Conservation (phyloP, 495 filamentous ascomycete genomes). For the Extremus antarcticus region DNA sequence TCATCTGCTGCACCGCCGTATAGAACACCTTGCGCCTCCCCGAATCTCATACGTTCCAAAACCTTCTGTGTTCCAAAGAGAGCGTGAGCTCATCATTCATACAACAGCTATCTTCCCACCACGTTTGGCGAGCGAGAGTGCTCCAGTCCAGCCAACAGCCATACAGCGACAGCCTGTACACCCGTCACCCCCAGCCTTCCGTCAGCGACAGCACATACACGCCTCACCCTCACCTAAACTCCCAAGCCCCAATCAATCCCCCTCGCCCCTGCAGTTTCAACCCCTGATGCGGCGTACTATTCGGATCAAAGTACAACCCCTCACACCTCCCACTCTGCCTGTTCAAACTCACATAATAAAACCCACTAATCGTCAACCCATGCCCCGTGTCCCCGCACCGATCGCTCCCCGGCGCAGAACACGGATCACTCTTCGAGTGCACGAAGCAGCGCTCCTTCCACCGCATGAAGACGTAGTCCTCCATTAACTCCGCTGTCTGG, state of each 20-base stretch:
- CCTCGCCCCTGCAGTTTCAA: slow-evolving; percentile 39
- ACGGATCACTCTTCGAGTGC: slow-evolving; percentile 25
- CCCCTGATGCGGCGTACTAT: slow-evolving; percentile 61
- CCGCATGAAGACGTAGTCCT: slow-evolving; percentile 62
- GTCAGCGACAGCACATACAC: too few relatives aligned
- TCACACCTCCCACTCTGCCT: slow-evolving; percentile 52
- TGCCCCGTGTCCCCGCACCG: slow-evolving; percentile 17
- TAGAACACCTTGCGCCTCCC: neutral
- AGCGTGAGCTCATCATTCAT: neutral
- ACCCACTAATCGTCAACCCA: slow-evolving; percentile 62
- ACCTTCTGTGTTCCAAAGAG: too few relatives aligned
- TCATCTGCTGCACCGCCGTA: neutral
- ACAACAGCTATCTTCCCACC: neutral
- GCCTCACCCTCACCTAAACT: slow-evolving; percentile 7
- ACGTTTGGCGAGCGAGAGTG: too few relatives aligned
- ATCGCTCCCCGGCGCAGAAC: neutral
- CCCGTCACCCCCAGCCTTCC: too few relatives aligned
- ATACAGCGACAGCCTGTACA: too few relatives aligned
- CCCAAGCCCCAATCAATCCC: slow-evolving; percentile 14
- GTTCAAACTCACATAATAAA: slow-evolving; percentile 61
- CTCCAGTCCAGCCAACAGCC: neutral
- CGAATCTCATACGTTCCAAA: neutral
- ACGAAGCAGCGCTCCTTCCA: slow-evolving; percentile 77
- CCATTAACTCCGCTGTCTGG: slow-evolving; percentile 43
- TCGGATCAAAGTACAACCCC: slow-evolving; percentile 63